Evolutionary conservation across 1,284 basidiomycete species (phyloP), one percentile per base, ranked within the genome.

Genomic region (Bjerkandera adusta): DNA sequence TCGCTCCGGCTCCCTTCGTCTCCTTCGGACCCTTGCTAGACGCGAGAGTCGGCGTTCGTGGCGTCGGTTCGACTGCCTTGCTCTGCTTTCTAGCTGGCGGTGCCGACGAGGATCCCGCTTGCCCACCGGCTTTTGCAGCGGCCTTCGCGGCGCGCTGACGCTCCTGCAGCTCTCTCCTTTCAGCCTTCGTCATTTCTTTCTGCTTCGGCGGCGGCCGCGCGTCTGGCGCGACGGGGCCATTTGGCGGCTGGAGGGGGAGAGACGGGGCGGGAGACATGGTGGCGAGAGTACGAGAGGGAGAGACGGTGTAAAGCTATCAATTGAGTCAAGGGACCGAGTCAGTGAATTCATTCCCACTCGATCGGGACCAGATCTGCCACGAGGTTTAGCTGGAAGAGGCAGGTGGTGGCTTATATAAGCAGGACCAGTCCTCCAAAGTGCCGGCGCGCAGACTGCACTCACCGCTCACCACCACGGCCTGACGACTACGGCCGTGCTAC

Each of bases 81-180:
- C 33, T 34, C 10, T 45, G 51, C 32, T 50, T 55, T 53, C 46
- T 57, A 49, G 38, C 53, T 10, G 49, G 18, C n/a, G 43, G 33
- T 5, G 36, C 18, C 8, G 50, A 39, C 13, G 48, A 22, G 21
- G 47, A 35, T n/a, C n/a, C n/a, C 12, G 44, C 33, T 29, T 46
- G 52, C 55, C 52, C 57, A 29, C 54, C 46, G 36, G 59, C 51
- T 45, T 66, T 67, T 12, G 65, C 62, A 18, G 65, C 66, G 4
- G 70, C 75, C 63, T 91, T 91, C 16, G 84, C 85, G 13, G 88
- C 89, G 43, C 89, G 76, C 58, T 92, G 88, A 55, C 72, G 74
- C 64, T 91, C 89, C 64, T 91, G 88, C 12, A 87, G 69, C 57
- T 87, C 88, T 57, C 88, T 72, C 32, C 89, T 74, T 62, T 92